phyloP scores from a whole-genome alignment of 2,329 filamentous ascomycete genomes.

The Plectosphaerella cucumerina region DNA sequence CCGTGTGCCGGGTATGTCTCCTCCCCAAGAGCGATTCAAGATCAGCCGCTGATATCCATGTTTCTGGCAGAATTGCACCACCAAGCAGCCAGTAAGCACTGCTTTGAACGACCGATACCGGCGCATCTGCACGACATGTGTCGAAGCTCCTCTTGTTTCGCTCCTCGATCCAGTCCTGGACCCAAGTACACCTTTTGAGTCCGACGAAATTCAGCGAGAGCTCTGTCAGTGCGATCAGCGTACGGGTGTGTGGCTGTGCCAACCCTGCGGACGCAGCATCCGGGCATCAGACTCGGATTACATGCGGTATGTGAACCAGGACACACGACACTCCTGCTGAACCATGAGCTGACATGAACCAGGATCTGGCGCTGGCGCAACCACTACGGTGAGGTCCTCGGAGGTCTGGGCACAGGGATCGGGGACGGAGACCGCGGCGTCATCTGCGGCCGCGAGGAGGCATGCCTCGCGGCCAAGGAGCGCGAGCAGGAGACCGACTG shows the following conservation, averaged over 20 bases:
- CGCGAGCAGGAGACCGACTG: conserved; percentile 84
- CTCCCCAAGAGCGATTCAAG: not conserved
- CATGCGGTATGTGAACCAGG: conserved; percentile 39
- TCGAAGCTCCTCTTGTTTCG: conserved; percentile 61
- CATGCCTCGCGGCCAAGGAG: conserved; percentile 71
- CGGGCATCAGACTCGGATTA: conserved; percentile 56
- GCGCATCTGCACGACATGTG: conserved; percentile 73
- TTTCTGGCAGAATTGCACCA: conserved; percentile 73
- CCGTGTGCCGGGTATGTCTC: conserved; percentile 71
- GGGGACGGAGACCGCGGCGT: conserved; percentile 87
- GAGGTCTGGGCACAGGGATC: conserved; percentile 78
- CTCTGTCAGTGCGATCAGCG: conserved; percentile 46
- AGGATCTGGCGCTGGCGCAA: conserved; percentile 87
- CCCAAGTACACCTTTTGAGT: conserved; percentile 41
- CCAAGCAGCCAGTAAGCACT: conserved; percentile 69
- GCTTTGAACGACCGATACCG: conserved; percentile 73
- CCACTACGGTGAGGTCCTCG: conserved; percentile 76
- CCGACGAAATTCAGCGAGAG: conserved; percentile 51
- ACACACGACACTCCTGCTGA: conserved; percentile 1
- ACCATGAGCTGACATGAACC: not conserved
- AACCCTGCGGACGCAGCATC: conserved; percentile 73
- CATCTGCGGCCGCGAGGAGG: conserved; percentile 73
- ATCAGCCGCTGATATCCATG: conserved; percentile 5
- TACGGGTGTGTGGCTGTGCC: conserved; percentile 76
- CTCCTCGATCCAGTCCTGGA: conserved; percentile 43